Percentiles rank a stretch among this genome's conserved stretches.
Conservation (phyloP, 179 eudicot genomes). For the Patellifolia procumbens region DNA sequence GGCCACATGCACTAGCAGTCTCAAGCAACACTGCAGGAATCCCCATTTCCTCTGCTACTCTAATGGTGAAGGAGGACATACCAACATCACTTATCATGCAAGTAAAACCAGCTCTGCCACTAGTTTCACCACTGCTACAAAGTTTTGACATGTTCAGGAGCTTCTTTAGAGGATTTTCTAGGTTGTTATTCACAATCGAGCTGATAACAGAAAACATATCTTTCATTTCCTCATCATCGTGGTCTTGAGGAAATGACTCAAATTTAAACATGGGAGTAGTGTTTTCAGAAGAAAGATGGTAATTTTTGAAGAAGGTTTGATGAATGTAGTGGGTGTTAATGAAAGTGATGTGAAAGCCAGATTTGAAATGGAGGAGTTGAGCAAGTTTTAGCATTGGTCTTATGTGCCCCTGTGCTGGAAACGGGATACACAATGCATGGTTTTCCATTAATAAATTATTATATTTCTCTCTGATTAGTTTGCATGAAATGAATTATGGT, state of each 20-base stretch:
- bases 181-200: background rate
- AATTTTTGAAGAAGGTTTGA: slow-evolving; percentile 6
- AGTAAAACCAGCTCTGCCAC: background rate
- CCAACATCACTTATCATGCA: slow-evolving; percentile 15
- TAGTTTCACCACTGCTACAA: background rate
- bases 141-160: slow-evolving; percentile 2
- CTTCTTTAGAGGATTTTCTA: slow-evolving; percentile 3
- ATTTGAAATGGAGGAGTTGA: slow-evolving; percentile 30
- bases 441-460: background rate
- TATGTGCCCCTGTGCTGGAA: slow-evolving; percentile 44
- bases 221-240: slow-evolving; percentile 25
- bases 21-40: slow-evolving; percentile 14
- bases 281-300: background rate
- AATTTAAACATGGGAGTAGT: background rate
- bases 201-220: background rate
- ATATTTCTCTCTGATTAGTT: background rate
- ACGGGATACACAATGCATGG: slow-evolving; percentile 35
- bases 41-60: slow-evolving; percentile 17
- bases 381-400: slow-evolving; percentile 35
- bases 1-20: slow-evolving; percentile 18
- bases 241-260: slow-evolving; percentile 19
- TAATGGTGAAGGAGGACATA: slow-evolving; percentile 5
- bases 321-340: slow-evolving; percentile 30
- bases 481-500: too few relatives aligned
- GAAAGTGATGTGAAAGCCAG: slow-evolving; percentile 31